These are phyloP conservation scores for Homolaphlyctis polyrhiza DNA, from an alignment of 371 early-diverging fungal species.

Conservation along the genomic window DNA sequence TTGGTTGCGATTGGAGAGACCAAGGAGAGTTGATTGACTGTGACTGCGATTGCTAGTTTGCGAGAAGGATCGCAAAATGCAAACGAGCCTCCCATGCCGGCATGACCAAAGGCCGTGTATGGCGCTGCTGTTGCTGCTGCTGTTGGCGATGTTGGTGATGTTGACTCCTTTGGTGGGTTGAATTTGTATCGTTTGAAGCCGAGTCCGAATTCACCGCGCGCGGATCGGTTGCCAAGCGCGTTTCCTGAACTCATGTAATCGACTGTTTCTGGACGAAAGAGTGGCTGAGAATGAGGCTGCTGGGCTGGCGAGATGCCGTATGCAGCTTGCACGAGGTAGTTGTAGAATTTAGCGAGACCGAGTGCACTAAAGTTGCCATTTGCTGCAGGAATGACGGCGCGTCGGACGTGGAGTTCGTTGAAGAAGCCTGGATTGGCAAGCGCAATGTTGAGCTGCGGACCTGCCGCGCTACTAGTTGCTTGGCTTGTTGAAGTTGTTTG, in stretches of 20 bases:
- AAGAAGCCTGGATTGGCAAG: slow-evolving; percentile 19
- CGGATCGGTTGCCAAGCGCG: background rate
- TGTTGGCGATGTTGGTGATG: too few species aligned
- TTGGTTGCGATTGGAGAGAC: background rate
- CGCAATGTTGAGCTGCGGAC: slow-evolving; percentile 6
- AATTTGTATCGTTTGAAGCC: slow-evolving; percentile 11
- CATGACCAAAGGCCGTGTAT: slow-evolving; percentile 16
- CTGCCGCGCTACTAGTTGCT: too few species aligned
- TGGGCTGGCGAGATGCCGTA: background rate
- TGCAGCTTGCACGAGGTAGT: background rate
- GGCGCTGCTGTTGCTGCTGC: background rate
- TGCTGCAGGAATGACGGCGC: slow-evolving; percentile 25
- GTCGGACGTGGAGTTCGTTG: slow-evolving; percentile 21
- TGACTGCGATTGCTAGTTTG: slow-evolving; percentile 14
- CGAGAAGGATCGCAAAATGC: slow-evolving; percentile 10
- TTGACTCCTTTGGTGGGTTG: too few species aligned
- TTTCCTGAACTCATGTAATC: background rate
- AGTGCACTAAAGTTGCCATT: slow-evolving; percentile 25
- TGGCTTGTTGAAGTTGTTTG: too few species aligned
- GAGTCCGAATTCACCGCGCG: background rate
- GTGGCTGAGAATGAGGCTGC: background rate
- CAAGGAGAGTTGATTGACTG: slow-evolving; percentile 20
- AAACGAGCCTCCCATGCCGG: slow-evolving; percentile 24
- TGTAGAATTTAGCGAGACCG: slow-evolving; percentile 13
- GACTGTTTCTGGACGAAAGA: background rate